Conservation (phyloP, 225 moss, liverwort and hornwort species). For the Asterella californica region DNA sequence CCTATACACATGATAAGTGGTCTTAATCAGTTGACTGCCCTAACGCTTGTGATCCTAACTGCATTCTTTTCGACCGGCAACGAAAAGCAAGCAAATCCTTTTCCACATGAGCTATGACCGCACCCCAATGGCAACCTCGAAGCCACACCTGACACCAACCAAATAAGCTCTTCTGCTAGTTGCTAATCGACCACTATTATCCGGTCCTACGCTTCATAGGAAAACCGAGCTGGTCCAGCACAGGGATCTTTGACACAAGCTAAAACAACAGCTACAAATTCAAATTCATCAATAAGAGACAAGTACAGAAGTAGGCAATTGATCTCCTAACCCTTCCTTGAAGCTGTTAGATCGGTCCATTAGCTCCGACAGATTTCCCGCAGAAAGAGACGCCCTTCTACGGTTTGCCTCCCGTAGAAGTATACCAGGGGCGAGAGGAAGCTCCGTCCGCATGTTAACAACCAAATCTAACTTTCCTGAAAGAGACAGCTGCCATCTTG, state of each 20-base stretch:
- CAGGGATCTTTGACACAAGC: not conserved
- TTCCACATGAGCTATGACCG: not conserved
- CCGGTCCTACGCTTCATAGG: not conserved
- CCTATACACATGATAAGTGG: conserved; percentile 15
- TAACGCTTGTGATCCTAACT: not conserved
- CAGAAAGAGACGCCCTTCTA: conserved; percentile 81
- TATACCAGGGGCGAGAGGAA: conserved; percentile 82
- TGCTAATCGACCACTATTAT: not conserved
- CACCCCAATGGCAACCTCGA: not conserved
- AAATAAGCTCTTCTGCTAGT: not conserved
- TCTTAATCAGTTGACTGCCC: not conserved
- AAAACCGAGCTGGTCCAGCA: not conserved
- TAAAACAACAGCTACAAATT: too few species aligned
- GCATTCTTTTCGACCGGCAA: not conserved
- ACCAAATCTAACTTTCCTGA: conserved; percentile 51
- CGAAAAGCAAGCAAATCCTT: not conserved
- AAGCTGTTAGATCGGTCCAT: conserved; percentile 41
- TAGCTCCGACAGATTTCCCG: conserved; percentile 72
- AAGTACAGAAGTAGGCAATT: not conserved
- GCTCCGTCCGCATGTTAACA: conserved; percentile 56
- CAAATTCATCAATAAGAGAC: not conserved
- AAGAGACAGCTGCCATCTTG: conserved; percentile 59
- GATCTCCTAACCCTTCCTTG: conserved; percentile 40
- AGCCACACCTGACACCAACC: too few species aligned
- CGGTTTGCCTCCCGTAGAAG: conserved; percentile 89